phyloP scores from a whole-genome alignment of 2,329 filamentous ascomycete genomes.

The Ophiosphaerella korrae region DNA sequence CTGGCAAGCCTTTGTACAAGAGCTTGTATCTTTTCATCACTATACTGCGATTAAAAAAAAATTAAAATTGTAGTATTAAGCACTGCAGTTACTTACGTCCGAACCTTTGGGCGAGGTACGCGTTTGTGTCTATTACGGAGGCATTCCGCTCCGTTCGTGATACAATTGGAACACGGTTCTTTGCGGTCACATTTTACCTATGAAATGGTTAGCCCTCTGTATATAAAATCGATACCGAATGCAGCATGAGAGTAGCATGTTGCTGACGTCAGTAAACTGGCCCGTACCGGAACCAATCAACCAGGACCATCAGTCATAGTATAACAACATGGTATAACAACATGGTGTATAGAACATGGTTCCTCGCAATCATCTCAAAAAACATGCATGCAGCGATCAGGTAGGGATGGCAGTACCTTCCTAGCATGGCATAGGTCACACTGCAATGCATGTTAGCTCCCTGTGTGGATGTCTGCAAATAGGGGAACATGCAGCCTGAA shows the following conservation, averaged over 20 bases:
- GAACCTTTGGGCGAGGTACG: constrained; percentile 28
- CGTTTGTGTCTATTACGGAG: constrained; percentile 40
- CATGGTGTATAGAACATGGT: too few relatives aligned
- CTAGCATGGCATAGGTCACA: constrained; percentile 39
- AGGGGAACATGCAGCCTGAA: constrained; percentile 24
- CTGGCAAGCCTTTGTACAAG: constrained; percentile 34
- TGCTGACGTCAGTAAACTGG: too few relatives aligned
- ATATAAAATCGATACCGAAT: neutral
- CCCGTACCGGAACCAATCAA: too few relatives aligned
- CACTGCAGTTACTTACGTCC: constrained; percentile 23
- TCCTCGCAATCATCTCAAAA: too few relatives aligned
- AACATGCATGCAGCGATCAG: too few relatives aligned
- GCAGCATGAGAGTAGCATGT: neutral
- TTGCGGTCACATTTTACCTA: constrained; percentile 45
- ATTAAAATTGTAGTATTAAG: neutral
- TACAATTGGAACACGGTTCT: constrained; percentile 40
- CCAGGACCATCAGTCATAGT: too few relatives aligned
- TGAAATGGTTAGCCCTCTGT: too few relatives aligned
- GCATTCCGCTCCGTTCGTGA: constrained; percentile 30
- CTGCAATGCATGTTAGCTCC: neutral
- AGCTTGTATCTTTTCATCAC: constrained; percentile 38
- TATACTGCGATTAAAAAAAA: constrained; percentile 4
- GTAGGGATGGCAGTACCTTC: constrained; percentile 15
- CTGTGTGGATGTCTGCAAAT: neutral
- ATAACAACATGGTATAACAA: too few relatives aligned